These are phyloP conservation scores for Cystoisospora suis DNA, from an alignment of 169 alveolate species.

Conservation along the genomic window DNA sequence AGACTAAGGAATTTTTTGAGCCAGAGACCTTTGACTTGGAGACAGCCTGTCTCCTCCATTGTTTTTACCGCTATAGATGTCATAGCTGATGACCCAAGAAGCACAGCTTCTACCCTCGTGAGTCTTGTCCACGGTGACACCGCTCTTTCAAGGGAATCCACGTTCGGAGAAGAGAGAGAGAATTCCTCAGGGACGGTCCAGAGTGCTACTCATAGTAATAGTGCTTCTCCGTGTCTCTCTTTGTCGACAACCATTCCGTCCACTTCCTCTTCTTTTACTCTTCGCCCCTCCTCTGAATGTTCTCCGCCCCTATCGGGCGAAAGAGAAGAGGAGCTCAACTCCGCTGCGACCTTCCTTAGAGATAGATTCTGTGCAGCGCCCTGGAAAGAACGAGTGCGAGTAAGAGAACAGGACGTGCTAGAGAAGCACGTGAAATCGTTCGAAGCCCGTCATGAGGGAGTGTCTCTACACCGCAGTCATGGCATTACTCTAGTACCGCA, in stretches of 20 bases:
- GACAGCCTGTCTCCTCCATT: conserved; percentile 24
- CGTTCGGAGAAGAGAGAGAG: not conserved
- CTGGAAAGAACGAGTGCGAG: conserved; percentile 16
- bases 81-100: not conserved
- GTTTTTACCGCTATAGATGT: not conserved
- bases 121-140: conserved; percentile 1
- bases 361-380: not conserved
- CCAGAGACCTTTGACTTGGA: not conserved
- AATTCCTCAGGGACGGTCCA: not conserved
- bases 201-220: not conserved
- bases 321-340: not conserved
- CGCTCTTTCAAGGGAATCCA: conserved; percentile 5
- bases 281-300: too few species aligned
- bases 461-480: not conserved
- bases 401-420: not conserved
- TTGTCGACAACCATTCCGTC: too few species aligned
- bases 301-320: too few species aligned
- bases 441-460: not conserved
- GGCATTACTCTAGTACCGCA: not conserved
- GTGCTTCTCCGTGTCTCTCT: too few species aligned
- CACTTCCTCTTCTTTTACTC: too few species aligned
- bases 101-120: conserved; percentile 4
- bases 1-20: not conserved
- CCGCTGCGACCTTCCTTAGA: not conserved
- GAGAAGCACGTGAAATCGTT: conserved; percentile 7